Percentiles rank a stretch among this genome's conserved stretches.
These are phyloP conservation scores for Fusarium bulbicola DNA, from an alignment of 2,329 filamentous ascomycete genomes.

Conservation along the genomic window DNA sequence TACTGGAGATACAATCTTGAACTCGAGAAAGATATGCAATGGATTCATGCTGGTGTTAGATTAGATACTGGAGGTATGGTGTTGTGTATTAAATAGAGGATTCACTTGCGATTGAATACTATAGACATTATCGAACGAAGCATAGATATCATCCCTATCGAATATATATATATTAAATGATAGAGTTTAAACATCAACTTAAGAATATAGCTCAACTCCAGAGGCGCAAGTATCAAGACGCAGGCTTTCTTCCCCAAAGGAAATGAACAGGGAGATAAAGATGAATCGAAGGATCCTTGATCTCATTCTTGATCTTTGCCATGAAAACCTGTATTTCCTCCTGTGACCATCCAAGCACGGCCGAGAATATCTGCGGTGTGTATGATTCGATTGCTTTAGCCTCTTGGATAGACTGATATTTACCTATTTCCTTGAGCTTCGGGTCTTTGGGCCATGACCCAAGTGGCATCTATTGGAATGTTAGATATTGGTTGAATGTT, in stretches of 20 bases:
- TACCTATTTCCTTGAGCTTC: neutral
- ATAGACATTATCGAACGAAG: neutral
- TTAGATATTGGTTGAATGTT: rapidly evolving
- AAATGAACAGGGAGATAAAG: neutral
- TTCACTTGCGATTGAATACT: too few species aligned
- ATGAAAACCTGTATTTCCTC: neutral
- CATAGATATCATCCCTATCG: neutral
- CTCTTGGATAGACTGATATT: neutral
- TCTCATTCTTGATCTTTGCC: neutral
- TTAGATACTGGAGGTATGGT: neutral
- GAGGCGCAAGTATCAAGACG: neutral
- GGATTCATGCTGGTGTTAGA: neutral
- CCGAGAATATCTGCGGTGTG: neutral
- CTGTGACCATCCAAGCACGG: neutral
- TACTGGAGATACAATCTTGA: neutral
- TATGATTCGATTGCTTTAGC: neutral
- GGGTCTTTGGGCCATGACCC: neutral
- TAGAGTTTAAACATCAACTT: neutral
- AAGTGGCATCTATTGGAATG: neutral
- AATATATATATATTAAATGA: neutral
- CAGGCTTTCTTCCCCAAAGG: neutral
- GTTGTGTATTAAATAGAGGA: neutral
- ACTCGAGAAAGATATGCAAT: neutral
- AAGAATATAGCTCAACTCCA: rapidly evolving
- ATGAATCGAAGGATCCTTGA: neutral